phyloP scores from a whole-genome alignment of 805 yeast species.

The Cyberlindnera nakhonratchasimensis region DNA sequence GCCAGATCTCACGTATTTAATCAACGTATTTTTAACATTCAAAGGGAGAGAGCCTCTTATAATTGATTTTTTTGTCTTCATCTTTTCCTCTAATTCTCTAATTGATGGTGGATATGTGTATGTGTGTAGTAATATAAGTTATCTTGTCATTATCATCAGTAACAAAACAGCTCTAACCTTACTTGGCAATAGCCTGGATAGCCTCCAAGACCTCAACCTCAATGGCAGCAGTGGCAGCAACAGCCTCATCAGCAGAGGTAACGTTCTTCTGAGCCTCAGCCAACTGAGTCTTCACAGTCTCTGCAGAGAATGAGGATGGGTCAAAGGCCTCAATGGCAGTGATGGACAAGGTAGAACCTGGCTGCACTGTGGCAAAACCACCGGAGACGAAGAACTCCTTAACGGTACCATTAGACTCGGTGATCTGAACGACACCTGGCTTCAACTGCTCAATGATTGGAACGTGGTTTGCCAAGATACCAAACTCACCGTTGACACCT shows the following conservation, averaged over 20 bases:
- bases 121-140: neutral
- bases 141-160: neutral
- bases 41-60: too few species aligned
- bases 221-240: slow-evolving; percentile 91
- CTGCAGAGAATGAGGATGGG: slow-evolving; percentile 79
- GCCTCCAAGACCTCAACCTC: slow-evolving; percentile 97
- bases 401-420: slow-evolving; percentile 67
- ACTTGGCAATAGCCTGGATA: slow-evolving; percentile 76
- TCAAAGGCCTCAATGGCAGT: slow-evolving; percentile 95
- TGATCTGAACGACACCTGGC: slow-evolving; percentile 93
- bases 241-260: slow-evolving; percentile 77
- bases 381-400: slow-evolving; percentile 89
- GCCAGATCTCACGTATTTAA: too few species aligned
- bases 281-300: slow-evolving; percentile 73
- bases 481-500: slow-evolving; percentile 92
- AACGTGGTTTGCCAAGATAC: slow-evolving; percentile 96
- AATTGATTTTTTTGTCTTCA: too few species aligned
- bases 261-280: slow-evolving; percentile 94
- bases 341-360: slow-evolving; percentile 85
- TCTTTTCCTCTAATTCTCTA: too few species aligned
- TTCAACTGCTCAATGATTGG: slow-evolving; percentile 94
- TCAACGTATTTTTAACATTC: too few species aligned
- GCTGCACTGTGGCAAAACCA: slow-evolving; percentile 95
- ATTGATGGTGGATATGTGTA: neutral
- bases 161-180: slow-evolving; percentile 19